These are phyloP conservation scores for Corrigiola litoralis DNA, from an alignment of 179 eudicot genomes.

Conservation along the genomic window DNA sequence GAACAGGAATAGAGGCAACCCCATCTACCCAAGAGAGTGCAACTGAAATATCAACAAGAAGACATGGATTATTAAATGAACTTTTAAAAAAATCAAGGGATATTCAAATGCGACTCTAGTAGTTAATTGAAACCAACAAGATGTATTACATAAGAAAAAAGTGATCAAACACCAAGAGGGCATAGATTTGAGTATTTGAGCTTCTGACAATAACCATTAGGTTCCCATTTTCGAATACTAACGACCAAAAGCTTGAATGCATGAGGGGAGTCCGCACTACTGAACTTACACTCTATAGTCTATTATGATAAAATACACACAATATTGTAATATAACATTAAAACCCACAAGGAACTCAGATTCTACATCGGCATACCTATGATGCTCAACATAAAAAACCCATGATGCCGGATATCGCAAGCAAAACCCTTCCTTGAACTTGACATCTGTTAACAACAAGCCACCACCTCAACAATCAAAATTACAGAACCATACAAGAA, in stretches of 20 bases:
- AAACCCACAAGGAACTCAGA: not conserved
- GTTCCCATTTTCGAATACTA: not conserved
- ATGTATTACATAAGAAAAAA: too few species aligned
- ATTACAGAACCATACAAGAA: not conserved
- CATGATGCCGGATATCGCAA: slow-evolving; percentile 5
- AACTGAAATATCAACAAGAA: slow-evolving; percentile 31
- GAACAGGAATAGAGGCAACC: slow-evolving; percentile 58
- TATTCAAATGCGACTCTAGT: too few species aligned
- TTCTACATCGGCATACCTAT: slow-evolving; percentile 18
- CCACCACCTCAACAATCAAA: not conserved
- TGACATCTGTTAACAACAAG: slow-evolving; percentile 21
- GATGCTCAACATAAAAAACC: slow-evolving; percentile 6
- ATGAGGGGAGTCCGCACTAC: too few species aligned
- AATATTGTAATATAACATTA: not conserved
- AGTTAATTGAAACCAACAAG: too few species aligned
- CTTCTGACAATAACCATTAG: too few species aligned
- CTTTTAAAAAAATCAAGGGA: not conserved
- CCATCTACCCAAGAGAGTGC: slow-evolving; percentile 37
- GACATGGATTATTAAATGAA: not conserved
- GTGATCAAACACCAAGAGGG: too few species aligned
- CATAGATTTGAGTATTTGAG: too few species aligned
- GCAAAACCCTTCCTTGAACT: not conserved
- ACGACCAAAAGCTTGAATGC: not conserved
- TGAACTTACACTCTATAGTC: not conserved
- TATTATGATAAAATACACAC: not conserved